Percentiles rank a stretch among this genome's conserved stretches.
These are phyloP conservation scores for Sporothrix luriei DNA, from an alignment of 2,329 filamentous ascomycete species.

Conservation along the genomic window DNA sequence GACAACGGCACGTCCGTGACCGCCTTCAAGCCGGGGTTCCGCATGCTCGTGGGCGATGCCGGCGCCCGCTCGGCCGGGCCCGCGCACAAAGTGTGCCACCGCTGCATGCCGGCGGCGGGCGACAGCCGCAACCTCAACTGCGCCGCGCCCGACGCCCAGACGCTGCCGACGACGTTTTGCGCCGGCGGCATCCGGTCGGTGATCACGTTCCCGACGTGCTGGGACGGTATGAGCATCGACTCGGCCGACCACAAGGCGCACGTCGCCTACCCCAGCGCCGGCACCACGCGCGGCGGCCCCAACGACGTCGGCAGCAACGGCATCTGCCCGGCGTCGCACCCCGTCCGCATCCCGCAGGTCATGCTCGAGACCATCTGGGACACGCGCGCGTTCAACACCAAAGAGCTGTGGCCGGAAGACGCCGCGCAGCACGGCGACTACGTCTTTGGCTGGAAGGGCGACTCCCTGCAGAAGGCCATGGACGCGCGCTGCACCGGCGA, in stretches of 20 bases:
- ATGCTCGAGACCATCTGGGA: conserved; percentile 56
- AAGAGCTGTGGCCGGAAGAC: conserved; percentile 49
- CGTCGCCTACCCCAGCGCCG: conserved; percentile 47
- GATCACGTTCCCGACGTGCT: conserved; percentile 51
- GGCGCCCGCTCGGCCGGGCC: conserved; percentile 47
- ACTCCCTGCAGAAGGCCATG: conserved; percentile 54
- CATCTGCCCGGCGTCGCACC: conserved; percentile 50
- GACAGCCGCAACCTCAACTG: conserved; percentile 53
- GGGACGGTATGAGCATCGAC: conserved; percentile 54
- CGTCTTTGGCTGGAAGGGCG: conserved; percentile 55
- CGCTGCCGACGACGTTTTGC: conserved; percentile 52
- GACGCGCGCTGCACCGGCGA: conserved; percentile 53
- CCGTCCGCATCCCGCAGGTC: conserved; percentile 53
- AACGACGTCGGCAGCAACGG: conserved; percentile 49
- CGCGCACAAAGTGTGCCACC: conserved; percentile 51
- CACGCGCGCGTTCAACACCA: conserved; percentile 47
- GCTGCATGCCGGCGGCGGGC: conserved; percentile 46
- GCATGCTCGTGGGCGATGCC: conserved; percentile 51
- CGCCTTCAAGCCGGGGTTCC: conserved; percentile 51
- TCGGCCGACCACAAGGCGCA: conserved; percentile 46
- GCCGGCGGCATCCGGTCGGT: conserved; percentile 44
- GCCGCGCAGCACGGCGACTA: conserved; percentile 54
- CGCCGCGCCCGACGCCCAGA: conserved; percentile 53
- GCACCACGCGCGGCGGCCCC: conserved; percentile 35
- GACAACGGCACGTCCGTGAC: conserved; percentile 39